These are phyloP conservation scores for Ministeria vibrans DNA, from an alignment of 78 protist genomes.

Conservation along the genomic window DNA sequence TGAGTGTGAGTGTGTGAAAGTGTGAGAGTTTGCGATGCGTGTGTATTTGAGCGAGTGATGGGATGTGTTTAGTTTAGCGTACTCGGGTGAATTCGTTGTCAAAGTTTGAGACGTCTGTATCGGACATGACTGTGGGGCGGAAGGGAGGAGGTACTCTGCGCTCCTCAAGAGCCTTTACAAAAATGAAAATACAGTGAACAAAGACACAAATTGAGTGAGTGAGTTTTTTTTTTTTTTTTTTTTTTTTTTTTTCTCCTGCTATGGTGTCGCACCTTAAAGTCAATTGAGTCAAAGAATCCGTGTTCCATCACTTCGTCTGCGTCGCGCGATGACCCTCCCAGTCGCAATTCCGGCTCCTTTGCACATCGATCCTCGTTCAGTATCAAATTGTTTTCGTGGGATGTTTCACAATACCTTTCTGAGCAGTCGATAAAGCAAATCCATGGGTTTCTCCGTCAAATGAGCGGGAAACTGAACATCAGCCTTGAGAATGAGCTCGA, in stretches of 20 bases:
- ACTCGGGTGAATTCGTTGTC: slow-evolving; percentile 14
- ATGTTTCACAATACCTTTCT: no score
- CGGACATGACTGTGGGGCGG: not conserved
- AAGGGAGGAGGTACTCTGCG: not conserved
- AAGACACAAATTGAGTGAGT: no score
- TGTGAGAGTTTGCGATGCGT: no score
- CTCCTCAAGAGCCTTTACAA: not conserved
- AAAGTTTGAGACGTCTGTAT: slow-evolving; percentile 2
- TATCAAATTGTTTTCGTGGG: no score
- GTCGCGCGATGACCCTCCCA: slow-evolving; percentile 30
- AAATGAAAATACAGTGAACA: no score
- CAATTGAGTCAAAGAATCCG: slow-evolving; percentile 48
- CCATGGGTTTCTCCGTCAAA: slow-evolving; percentile 7
- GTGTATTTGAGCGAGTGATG: no score
- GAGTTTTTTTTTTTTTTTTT: no score
- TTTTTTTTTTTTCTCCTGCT: no score
- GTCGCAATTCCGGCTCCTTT: slow-evolving; percentile 22
- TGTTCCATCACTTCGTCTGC: slow-evolving; percentile 36
- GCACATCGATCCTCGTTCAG: no score
- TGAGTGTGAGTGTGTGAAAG: no score
- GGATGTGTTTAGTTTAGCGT: no score
- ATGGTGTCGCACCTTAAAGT: no score
- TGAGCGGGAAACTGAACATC: slow-evolving; percentile 8
- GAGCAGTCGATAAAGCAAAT: slow-evolving; percentile 30
- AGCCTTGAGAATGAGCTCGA: slow-evolving; percentile 33